Percentiles rank a stretch among this genome's conserved stretches.
phyloP scores from a whole-genome alignment of 2,329 filamentous ascomycete genomes.

The Tolypocladium sp. region DNA sequence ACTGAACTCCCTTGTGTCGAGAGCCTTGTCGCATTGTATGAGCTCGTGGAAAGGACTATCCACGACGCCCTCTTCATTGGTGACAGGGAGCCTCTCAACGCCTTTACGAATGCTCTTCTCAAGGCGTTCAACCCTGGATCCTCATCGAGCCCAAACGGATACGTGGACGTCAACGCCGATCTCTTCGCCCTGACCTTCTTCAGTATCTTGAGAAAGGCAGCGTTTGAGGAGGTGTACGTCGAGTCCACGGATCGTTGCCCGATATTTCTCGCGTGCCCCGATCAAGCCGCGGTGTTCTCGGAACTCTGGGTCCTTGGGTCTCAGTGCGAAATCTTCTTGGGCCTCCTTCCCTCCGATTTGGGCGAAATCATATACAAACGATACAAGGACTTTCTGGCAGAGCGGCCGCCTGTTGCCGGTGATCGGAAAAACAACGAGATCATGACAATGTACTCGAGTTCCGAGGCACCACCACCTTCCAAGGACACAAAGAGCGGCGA shows the following conservation, averaged over 20 bases:
- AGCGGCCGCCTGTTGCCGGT: slow-evolving; percentile 14
- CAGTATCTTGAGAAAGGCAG: slow-evolving; percentile 44
- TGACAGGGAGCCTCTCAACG: slow-evolving; percentile 21
- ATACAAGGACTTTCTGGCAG: slow-evolving; percentile 17
- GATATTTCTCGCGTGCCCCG: slow-evolving; percentile 49
- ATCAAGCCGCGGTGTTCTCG: slow-evolving; percentile 55
- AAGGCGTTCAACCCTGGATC: slow-evolving; percentile 17
- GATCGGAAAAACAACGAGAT: slow-evolving; percentile 16
- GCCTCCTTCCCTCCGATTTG: slow-evolving; percentile 38
- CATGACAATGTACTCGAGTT: slow-evolving; percentile 24
- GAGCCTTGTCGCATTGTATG: slow-evolving; percentile 14
- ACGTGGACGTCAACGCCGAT: slow-evolving; percentile 38
- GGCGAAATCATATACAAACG: slow-evolving; percentile 30
- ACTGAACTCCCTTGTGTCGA: slow-evolving; percentile 10
- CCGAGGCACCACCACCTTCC: slow-evolving; percentile 8
- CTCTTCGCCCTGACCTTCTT: slow-evolving; percentile 49
- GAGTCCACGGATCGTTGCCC: slow-evolving; percentile 55
- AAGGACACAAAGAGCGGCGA: neutral
- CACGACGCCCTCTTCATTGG: slow-evolving; percentile 18
- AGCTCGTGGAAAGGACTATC: slow-evolving; percentile 15
- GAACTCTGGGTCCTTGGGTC: slow-evolving; percentile 56
- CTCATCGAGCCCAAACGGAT: slow-evolving; percentile 11
- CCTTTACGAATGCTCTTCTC: slow-evolving; percentile 25
- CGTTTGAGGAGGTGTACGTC: slow-evolving; percentile 53
- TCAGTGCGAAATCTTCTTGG: slow-evolving; percentile 54